Evolutionary conservation across 306 rosid genomes (phyloP).

Genomic region (Datisca glomerata): DNA sequence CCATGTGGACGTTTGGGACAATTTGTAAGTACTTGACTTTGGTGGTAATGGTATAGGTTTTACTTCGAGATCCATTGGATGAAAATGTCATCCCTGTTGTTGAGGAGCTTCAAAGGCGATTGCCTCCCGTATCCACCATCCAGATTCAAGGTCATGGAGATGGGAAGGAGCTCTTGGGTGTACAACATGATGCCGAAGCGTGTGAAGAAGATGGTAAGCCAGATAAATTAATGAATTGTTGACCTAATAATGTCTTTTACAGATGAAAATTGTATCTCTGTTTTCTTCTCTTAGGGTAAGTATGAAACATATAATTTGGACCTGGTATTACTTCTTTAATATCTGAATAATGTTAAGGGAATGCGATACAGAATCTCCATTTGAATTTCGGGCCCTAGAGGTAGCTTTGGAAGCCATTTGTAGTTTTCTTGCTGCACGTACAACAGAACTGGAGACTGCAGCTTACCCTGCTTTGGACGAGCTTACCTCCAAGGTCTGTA

Average conservation of each 20-base stretch:
- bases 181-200: conserved; percentile 42
- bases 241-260: neutral
- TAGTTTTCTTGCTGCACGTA: conserved; percentile 92
- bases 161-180: conserved; percentile 32
- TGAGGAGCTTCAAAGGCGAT: conserved; percentile 73
- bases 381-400: conserved; percentile 91
- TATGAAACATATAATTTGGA: too few species aligned
- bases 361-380: conserved; percentile 74
- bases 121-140: conserved; percentile 35
- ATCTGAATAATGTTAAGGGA: conserved; percentile 25
- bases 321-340: conserved; percentile 6
- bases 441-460: conserved; percentile 77
- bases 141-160: conserved; percentile 14
- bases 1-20: too few species aligned
- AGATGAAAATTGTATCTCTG: conserved; percentile 6
- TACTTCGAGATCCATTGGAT: conserved; percentile 75
- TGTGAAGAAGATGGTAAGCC: conserved; percentile 78
- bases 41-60: conserved; percentile 46
- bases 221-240: conserved; percentile 1
- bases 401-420: conserved; percentile 95
- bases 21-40: too few species aligned
- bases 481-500: conserved; percentile 72
- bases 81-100: conserved; percentile 80
- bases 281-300: conserved; percentile 9
- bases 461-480: conserved; percentile 97